These are phyloP conservation scores for Pezicula radicicola DNA, from an alignment of 2,329 filamentous ascomycete genomes.

Conservation along the genomic window DNA sequence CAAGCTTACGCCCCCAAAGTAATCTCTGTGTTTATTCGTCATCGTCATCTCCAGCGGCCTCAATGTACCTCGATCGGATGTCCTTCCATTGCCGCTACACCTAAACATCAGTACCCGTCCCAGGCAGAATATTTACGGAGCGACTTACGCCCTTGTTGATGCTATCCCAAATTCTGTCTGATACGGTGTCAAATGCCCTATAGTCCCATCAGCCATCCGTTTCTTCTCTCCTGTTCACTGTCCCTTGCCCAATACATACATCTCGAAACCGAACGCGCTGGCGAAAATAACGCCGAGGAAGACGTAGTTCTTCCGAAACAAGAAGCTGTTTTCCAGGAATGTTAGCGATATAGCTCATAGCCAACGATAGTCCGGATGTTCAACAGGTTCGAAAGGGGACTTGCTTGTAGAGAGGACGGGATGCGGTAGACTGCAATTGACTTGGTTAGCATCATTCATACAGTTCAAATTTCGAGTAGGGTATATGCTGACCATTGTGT, in stretches of 20 bases:
- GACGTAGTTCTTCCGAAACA: conserved; percentile 83
- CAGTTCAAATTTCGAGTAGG: neutral
- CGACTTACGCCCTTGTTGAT: conserved; percentile 85
- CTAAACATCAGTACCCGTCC: conserved; percentile 26
- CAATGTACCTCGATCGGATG: conserved; percentile 85
- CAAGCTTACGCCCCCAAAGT: neutral
- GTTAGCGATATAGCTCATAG: neutral
- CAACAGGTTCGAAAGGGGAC: conserved; percentile 14
- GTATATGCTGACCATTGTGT: conserved; percentile 27
- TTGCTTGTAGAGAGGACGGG: conserved; percentile 29
- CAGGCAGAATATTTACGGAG: neutral
- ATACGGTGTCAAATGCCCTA: conserved; percentile 78
- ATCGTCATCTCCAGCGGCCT: conserved; percentile 65
- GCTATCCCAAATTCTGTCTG: conserved; percentile 86
- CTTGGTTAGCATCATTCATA: conserved; percentile 13
- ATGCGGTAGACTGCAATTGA: conserved; percentile 25
- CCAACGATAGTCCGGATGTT: neutral
- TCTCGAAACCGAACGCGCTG: conserved; percentile 85
- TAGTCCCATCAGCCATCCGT: conserved; percentile 11
- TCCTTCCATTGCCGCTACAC: conserved; percentile 99
- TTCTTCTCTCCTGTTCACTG: neutral
- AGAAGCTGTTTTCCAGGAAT: conserved; percentile 50
- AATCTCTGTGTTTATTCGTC: conserved; percentile 19
- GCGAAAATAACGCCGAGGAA: conserved; percentile 87
- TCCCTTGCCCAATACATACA: conserved; percentile 58